Conservation (phyloP, 2,329 filamentous ascomycete genomes). For the Bipolaris sorokiniana region DNA sequence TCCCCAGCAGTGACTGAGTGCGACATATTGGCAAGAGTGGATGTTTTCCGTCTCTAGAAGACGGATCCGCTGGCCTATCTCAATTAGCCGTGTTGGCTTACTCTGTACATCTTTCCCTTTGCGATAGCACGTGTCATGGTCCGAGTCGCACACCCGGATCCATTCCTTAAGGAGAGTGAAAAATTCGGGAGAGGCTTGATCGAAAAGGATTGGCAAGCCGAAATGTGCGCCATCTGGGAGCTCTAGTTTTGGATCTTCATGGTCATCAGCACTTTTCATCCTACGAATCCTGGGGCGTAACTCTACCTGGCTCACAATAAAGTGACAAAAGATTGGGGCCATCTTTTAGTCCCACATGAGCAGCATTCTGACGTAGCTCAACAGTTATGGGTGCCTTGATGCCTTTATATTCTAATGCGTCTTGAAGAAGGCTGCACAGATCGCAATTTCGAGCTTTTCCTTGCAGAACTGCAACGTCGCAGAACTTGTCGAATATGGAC, state of each 20-base stretch:
- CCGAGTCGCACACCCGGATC: background rate
- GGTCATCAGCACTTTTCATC: too few species aligned
- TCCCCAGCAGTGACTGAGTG: conserved; percentile 28
- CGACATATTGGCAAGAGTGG: background rate
- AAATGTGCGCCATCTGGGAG: background rate
- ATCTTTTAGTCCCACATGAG: background rate
- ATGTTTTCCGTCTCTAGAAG: background rate
- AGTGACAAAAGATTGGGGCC: background rate
- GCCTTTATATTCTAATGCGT: background rate
- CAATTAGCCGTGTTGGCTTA: background rate
- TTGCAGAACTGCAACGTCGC: background rate
- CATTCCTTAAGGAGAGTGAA: background rate
- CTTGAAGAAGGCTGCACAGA: background rate
- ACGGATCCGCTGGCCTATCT: background rate
- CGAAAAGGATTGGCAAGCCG: background rate
- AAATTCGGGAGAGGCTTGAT: background rate
- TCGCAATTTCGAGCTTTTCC: background rate
- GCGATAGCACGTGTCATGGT: background rate
- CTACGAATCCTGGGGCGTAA: background rate
- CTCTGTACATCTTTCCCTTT: background rate
- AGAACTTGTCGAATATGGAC: background rate
- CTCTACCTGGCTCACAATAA: background rate
- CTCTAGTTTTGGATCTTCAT: background rate
- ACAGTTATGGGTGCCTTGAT: background rate
- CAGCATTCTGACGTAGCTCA: background rate